Percentiles rank a stretch among this genome's conserved stretches.
phyloP scores from a whole-genome alignment of 2,329 filamentous ascomycete genomes.

The Apiospora sp. region DNA sequence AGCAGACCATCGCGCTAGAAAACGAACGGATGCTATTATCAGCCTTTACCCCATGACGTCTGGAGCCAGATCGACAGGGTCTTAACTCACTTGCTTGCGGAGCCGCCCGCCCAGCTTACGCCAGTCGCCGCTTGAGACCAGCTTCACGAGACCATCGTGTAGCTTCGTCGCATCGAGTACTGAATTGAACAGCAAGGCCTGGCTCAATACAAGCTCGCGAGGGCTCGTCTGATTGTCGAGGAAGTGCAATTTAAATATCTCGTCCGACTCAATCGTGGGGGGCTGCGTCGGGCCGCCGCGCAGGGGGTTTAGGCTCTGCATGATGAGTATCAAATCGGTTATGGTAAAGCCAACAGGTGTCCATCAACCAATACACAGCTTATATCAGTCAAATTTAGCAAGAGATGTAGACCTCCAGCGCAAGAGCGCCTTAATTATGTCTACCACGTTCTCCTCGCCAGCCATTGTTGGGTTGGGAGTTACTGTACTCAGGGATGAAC shows the following conservation, averaged over 20 bases:
- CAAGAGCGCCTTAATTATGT: neutral
- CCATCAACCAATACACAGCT: too few species aligned
- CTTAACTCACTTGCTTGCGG: neutral
- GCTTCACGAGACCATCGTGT: slow-evolving; percentile 21
- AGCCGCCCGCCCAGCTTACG: slow-evolving; percentile 27
- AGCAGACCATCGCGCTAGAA: neutral
- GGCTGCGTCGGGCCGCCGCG: neutral
- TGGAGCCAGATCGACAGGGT: too few species aligned
- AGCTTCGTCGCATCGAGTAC: slow-evolving; percentile 28
- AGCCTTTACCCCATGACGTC: too few species aligned
- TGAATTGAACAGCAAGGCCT: slow-evolving; percentile 27
- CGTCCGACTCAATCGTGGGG: neutral
- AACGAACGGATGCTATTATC: neutral
- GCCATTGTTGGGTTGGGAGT: neutral
- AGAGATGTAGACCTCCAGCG: neutral
- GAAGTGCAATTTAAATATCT: neutral
- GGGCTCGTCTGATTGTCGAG: neutral
- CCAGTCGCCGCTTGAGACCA: slow-evolving; percentile 27
- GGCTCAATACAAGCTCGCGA: slow-evolving; percentile 21
- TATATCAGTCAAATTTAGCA: neutral
- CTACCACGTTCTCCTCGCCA: too few species aligned
- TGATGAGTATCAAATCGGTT: neutral
- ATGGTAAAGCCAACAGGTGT: neutral
- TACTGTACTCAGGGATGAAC: neutral
- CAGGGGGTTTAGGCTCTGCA: neutral